Evolutionary conservation across 169 alveolate species (phyloP).

Genomic region (Eimeria praecox): DNA sequence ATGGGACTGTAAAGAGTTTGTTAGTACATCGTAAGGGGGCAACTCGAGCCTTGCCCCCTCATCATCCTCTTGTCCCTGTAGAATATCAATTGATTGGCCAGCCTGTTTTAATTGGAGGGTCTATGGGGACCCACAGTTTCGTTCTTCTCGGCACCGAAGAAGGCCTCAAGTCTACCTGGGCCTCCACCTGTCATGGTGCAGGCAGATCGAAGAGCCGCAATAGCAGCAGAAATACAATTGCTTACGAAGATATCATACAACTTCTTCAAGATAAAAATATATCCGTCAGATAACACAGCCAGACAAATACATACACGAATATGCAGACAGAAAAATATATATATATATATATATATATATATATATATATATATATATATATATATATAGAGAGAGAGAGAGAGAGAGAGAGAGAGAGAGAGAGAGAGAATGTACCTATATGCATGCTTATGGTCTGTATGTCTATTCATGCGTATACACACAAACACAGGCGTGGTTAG

Average conservation of each 20-base stretch:
- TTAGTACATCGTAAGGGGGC: slow-evolving; percentile 94
- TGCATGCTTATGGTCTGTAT: too few species aligned
- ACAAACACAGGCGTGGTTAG: too few species aligned
- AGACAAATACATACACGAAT: too few species aligned
- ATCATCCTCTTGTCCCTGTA: slow-evolving; percentile 92
- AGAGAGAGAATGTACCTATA: too few species aligned
- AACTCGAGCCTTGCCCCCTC: slow-evolving; percentile 95
- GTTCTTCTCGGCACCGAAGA: slow-evolving; percentile 93
- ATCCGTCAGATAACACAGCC: slow-evolving; percentile 63
- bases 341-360: too few species aligned
- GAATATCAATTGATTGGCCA: slow-evolving; percentile 93
- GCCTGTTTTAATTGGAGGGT: slow-evolving; percentile 95
- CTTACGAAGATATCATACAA: slow-evolving; percentile 87
- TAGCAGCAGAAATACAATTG: slow-evolving; percentile 88
- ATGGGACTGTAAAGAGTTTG: slow-evolving; percentile 87
- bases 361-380: too few species aligned
- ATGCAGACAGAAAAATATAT: too few species aligned
- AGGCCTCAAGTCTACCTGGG: slow-evolving; percentile 92
- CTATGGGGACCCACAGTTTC: slow-evolving; percentile 94
- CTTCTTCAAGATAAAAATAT: slow-evolving; percentile 86
- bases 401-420: too few species aligned
- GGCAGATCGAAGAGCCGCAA: slow-evolving; percentile 92
- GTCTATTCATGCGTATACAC: too few species aligned
- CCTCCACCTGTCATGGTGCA: slow-evolving; percentile 95
- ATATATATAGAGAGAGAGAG: too few species aligned